phyloP scores from a whole-genome alignment of 345 rosid genomes.

The Hibiscus trionum region DNA sequence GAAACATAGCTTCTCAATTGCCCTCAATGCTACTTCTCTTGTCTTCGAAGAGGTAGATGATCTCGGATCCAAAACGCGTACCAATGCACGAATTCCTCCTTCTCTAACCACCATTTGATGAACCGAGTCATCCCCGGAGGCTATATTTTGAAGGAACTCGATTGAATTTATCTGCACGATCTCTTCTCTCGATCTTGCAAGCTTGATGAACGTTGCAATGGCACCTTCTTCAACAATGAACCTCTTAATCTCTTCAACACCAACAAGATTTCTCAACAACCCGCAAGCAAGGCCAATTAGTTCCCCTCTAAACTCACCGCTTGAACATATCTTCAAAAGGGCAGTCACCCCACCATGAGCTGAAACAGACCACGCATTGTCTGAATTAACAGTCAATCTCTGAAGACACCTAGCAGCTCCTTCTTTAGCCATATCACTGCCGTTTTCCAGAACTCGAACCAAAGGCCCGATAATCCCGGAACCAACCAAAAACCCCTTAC shows the following conservation, averaged over 20 bases:
- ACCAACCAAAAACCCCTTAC: slow-evolving; percentile 39
- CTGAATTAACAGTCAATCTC: slow-evolving; percentile 67
- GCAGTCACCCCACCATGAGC: slow-evolving; percentile 96
- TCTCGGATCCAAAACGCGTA: slow-evolving; percentile 53
- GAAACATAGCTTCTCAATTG: slow-evolving; percentile 71
- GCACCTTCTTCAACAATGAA: slow-evolving; percentile 77
- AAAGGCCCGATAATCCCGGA: slow-evolving; percentile 68
- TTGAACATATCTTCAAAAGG: slow-evolving; percentile 56
- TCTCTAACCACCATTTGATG: slow-evolving; percentile 42
- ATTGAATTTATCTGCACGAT: slow-evolving; percentile 64
- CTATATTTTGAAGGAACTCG: slow-evolving; percentile 55
- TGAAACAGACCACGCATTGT: slow-evolving; percentile 90
- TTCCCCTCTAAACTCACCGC: slow-evolving; percentile 30
- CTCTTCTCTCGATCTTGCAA: slow-evolving; percentile 59
- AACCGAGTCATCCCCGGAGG: slow-evolving; percentile 54
- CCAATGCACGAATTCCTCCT: slow-evolving; percentile 62
- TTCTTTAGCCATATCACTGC: slow-evolving; percentile 44
- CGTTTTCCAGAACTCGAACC: slow-evolving; percentile 64
- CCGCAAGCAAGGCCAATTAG: slow-evolving; percentile 53
- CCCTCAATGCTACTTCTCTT: slow-evolving; percentile 58
- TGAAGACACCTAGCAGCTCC: slow-evolving; percentile 53
- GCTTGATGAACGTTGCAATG: slow-evolving; percentile 51
- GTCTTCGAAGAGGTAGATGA: slow-evolving; percentile 43
- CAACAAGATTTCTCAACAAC: slow-evolving; percentile 66
- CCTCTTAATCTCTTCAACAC: slow-evolving; percentile 82